These are phyloP conservation scores for Xylariomycetidae sp. DNA, from an alignment of 2,329 filamentous ascomycete species.

Conservation along the genomic window DNA sequence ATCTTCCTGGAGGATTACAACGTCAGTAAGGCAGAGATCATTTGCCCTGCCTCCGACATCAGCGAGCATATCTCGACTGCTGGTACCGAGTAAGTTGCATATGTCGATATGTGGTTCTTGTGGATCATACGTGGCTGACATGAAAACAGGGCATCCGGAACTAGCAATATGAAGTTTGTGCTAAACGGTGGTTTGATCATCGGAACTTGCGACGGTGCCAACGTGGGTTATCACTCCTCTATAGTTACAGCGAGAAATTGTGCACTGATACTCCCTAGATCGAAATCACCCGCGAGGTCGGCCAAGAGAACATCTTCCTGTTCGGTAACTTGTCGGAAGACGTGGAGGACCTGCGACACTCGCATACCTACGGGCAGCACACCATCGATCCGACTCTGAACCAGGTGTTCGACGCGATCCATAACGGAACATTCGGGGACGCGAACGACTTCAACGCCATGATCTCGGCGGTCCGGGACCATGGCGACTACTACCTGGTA, in stretches of 20 bases:
- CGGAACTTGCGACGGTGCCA: constrained; percentile 95
- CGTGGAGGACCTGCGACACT: constrained; percentile 90
- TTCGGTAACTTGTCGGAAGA: constrained; percentile 96
- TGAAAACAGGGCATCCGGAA: constrained; percentile 59
- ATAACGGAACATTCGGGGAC: constrained; percentile 75
- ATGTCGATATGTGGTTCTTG: constrained; percentile 1
- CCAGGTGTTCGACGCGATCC: constrained; percentile 80
- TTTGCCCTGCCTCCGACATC: constrained; percentile 88
- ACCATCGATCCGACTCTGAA: constrained; percentile 70
- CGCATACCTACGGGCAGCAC: constrained; percentile 79
- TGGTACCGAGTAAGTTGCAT: constrained; percentile 70
- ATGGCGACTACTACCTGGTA: constrained; percentile 96
- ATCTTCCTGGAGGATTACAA: constrained; percentile 98
- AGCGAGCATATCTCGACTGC: constrained; percentile 99
- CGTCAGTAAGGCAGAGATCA: constrained; percentile 98
- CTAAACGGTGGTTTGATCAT: constrained; percentile 96
- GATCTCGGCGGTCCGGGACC: constrained; percentile 78
- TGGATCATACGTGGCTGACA: constrained; percentile 15
- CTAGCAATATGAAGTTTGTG: constrained; percentile 99
- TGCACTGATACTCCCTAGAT: constrained; percentile 46
- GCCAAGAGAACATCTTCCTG: constrained; percentile 96
- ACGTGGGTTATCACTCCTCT: constrained; percentile 56
- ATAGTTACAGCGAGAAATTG: constrained; percentile 1
- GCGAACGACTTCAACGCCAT: constrained; percentile 75
- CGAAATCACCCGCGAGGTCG: constrained; percentile 95